Evolutionary conservation across 305 asterid genomes (phyloP).

Genomic region (Petunia hybrid): DNA sequence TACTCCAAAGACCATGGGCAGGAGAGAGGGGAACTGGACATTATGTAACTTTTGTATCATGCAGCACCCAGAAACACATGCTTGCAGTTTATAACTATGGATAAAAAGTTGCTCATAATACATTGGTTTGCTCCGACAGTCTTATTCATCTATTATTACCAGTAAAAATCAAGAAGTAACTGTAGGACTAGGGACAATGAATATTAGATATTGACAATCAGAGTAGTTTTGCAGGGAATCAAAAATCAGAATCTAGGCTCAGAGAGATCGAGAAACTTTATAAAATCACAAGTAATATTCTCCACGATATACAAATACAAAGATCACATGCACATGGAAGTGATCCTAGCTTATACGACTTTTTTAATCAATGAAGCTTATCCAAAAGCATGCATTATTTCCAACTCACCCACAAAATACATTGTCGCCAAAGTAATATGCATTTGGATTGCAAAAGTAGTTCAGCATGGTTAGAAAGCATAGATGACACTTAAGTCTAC

Average conservation of each 20-base stretch:
- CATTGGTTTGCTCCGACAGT: neutral
- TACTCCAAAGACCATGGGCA: neutral
- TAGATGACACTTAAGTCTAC: constrained; percentile 31
- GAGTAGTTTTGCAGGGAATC: neutral
- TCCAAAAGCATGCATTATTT: neutral
- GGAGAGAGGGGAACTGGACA: neutral
- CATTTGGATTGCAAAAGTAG: constrained; percentile 15
- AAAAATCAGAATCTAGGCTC: constrained; percentile 5
- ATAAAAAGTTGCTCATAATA: constrained; percentile 17
- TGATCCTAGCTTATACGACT: constrained; percentile 3
- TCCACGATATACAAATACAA: neutral
- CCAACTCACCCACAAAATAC: constrained; percentile 1
- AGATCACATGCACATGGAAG: constrained; percentile 12
- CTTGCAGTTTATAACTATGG: neutral
- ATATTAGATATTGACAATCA: neutral
- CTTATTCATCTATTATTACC: constrained; percentile 16
- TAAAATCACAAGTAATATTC: neutral
- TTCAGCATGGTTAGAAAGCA: constrained; percentile 28
- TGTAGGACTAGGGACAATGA: neutral
- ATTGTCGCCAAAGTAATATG: neutral
- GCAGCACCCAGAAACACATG: constrained; percentile 17
- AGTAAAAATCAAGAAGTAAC: constrained; percentile 5
- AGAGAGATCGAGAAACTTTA: constrained; percentile 15
- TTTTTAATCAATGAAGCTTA: constrained; percentile 9
- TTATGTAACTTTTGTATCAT: constrained; percentile 3